phyloP scores from a whole-genome alignment of 2,329 filamentous ascomycete species.

The Dichotomopilus funicola region DNA sequence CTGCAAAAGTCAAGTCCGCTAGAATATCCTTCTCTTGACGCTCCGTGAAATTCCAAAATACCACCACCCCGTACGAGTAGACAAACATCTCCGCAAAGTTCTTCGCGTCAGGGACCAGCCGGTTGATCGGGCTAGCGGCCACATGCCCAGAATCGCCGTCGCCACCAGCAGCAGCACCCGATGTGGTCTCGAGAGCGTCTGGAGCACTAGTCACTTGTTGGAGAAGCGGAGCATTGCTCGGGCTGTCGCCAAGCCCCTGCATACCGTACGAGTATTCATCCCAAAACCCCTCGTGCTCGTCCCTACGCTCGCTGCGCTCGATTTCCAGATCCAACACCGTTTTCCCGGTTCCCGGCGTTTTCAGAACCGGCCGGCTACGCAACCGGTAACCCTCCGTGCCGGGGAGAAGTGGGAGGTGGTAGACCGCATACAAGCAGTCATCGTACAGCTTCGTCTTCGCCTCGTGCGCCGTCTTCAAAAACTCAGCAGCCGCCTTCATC shows the following conservation, averaged over 20 bases:
- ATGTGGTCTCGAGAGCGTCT: conserved; percentile 10
- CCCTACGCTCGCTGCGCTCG: conserved; percentile 80
- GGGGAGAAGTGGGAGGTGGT: conserved; percentile 81
- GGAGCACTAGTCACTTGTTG: conserved; percentile 24
- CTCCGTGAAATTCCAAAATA: conserved; percentile 98
- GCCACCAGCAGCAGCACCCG: conserved; percentile 22
- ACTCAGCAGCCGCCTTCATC: conserved; percentile 79
- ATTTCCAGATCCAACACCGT: conserved; percentile 92
- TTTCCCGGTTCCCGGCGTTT: conserved; percentile 82
- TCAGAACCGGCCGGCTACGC: conserved; percentile 82
- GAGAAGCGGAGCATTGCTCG: conserved; percentile 18
- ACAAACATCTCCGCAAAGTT: conserved; percentile 93
- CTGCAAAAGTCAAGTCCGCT: conserved; percentile 86
- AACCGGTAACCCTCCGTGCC: conserved; percentile 83
- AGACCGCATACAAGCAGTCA: conserved; percentile 93
- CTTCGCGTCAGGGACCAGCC: conserved; percentile 63
- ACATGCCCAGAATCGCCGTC: conserved; percentile 12
- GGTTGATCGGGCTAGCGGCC: conserved; percentile 39
- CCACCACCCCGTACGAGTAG: conserved; percentile 93
- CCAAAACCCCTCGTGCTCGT: conserved; percentile 88
- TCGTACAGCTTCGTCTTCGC: conserved; percentile 96
- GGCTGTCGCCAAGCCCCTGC: conserved; percentile 25
- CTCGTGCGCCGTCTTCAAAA: conserved; percentile 78
- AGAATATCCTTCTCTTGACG: conserved; percentile 94
- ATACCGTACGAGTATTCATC: conserved; percentile 61